Evolutionary conservation across 805 yeast species (phyloP), one percentile per base, ranked within the genome.

Genomic region (Dipodascopsis uninucleata): DNA sequence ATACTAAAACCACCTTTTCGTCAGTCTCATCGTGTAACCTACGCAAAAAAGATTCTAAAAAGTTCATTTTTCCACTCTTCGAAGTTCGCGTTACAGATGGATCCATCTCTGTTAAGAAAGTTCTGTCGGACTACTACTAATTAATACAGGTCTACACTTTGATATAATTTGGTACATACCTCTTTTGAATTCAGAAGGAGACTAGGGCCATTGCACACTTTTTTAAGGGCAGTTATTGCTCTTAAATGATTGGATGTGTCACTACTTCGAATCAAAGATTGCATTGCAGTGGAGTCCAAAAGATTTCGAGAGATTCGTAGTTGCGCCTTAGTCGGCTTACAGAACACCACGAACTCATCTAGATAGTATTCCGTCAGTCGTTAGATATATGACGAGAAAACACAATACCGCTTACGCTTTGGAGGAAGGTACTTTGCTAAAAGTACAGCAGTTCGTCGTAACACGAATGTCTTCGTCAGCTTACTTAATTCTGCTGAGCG

Each of bases 1-100:
- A 88, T 1, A 89, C 84, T 21, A 90, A 64, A 1, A 90, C 96
- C 2, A 82, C 78, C 60, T 89, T 90, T 58, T 90, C 97, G 5
- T 71, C 67, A 0, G 72, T 63, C 3, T 58, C 53, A 1, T 57
- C 47, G 22, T 62, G 61, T 2, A 86, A 71, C 34, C 75, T 74
- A 1, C 68, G 61, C 3, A 93, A 53, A 7, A 89, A 61, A 2
- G 76, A 72, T 26, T 78, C 70, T 5, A 90, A 64, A 0, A 82
- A 69, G 33, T 68, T 67, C 21, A 88, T 66, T 60, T 90, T 90
- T 2, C 96, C 95, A 48, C 81, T 45, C 8, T 26, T 55, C 36
- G 50, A 29, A 2, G 43, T 21, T 16, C 37, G 34, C 18, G 49
- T 37, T n/a, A 35, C 36, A 5, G 43, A 12, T 5, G 18, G 32